Evolutionary conservation across 176 grass and related monocot genomes (phyloP).

Genomic region (Secale cereale): DNA sequence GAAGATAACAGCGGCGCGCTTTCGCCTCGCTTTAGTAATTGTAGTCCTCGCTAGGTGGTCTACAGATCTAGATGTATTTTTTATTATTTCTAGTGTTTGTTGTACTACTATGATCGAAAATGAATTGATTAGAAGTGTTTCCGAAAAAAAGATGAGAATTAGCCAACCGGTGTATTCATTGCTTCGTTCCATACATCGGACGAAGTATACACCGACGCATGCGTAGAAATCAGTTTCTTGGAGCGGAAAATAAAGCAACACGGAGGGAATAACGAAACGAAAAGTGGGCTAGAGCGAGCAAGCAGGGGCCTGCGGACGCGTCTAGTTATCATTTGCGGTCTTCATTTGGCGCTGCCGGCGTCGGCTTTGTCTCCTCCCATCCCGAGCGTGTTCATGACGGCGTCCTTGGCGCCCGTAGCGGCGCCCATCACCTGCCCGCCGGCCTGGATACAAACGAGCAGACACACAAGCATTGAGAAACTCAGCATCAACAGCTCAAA

Average conservation of each 20-base stretch:
- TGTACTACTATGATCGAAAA: no score
- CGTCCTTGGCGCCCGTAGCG: conserved; percentile 54
- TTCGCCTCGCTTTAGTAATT: no score
- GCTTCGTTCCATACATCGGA: neutral
- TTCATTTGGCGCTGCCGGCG: neutral
- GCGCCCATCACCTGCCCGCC: conserved; percentile 56
- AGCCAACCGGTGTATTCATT: no score
- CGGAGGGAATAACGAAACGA: neutral
- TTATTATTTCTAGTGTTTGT: no score
- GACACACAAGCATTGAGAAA: neutral
- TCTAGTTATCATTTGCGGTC: neutral
- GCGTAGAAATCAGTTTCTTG: neutral
- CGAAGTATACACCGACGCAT: neutral
- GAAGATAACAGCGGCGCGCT: no score
- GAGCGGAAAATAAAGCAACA: neutral
- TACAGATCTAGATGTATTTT: no score
- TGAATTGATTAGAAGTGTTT: no score
- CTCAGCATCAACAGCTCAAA: neutral
- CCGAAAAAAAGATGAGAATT: no score
- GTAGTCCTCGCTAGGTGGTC: no score
- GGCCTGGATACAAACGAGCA: conserved; percentile 15
- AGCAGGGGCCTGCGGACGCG: no score
- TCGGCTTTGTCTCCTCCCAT: conserved; percentile 36
- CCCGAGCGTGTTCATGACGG: conserved; percentile 62
- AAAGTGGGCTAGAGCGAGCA: neutral